phyloP scores from a whole-genome alignment of 192 early-diverging fungal genomes.

The Linnemannia schmuckeri region DNA sequence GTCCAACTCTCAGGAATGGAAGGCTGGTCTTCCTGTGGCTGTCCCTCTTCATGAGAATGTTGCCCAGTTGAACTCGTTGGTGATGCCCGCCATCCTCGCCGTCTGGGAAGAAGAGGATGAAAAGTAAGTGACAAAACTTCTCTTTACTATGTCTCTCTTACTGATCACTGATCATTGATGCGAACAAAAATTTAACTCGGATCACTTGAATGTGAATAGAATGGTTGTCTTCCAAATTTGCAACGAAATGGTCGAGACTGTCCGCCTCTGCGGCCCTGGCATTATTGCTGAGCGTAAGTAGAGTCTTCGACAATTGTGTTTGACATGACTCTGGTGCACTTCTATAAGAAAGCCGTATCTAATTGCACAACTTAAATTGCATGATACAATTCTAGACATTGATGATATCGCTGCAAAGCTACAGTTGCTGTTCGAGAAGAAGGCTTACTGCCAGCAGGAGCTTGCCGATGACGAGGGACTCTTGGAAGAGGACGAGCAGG shows the following conservation, averaged over 20 bases:
- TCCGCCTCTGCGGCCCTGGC: slow-evolving; percentile 83
- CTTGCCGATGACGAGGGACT: slow-evolving; percentile 74
- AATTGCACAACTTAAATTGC: background rate
- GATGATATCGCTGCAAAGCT: slow-evolving; percentile 51
- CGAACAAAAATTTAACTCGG: background rate
- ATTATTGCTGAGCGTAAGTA: slow-evolving; percentile 66
- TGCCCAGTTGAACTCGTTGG: slow-evolving; percentile 71
- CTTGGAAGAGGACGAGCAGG: slow-evolving; percentile 86
- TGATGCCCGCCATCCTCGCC: slow-evolving; percentile 76
- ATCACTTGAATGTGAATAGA: slow-evolving; percentile 28
- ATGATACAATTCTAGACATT: slow-evolving; percentile 13
- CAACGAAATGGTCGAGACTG: slow-evolving; percentile 75
- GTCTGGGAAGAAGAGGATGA: slow-evolving; percentile 90
- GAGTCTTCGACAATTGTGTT: background rate
- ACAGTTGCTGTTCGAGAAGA: slow-evolving; percentile 78
- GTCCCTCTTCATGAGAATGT: slow-evolving; percentile 85
- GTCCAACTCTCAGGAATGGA: slow-evolving; percentile 76
- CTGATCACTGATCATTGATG: background rate
- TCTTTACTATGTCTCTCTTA: background rate
- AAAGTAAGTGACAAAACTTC: slow-evolving; percentile 57
- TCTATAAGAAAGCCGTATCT: background rate
- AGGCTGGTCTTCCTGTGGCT: slow-evolving; percentile 77
- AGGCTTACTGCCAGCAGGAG: slow-evolving; percentile 79
- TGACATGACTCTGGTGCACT: background rate
- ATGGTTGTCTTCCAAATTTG: slow-evolving; percentile 86